Conservation (phyloP, 1,284 basidiomycete species). For the Moniliophthora roreri region DNA sequence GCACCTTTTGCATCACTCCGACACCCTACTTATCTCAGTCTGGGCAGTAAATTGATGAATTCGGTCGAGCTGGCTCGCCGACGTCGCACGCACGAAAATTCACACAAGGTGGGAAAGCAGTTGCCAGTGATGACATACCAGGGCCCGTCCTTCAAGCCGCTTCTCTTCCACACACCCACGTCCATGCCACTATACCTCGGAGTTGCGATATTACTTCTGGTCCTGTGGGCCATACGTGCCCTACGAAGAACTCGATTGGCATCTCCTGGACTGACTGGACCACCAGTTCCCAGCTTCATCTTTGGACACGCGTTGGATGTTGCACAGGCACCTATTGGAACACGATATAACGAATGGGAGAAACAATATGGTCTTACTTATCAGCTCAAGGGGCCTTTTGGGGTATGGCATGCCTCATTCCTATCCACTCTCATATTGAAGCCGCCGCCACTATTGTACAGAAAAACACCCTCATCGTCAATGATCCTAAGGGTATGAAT, state of each 20-base stretch:
- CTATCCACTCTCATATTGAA: not conserved
- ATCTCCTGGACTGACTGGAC: not conserved
- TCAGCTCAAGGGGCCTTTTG: not conserved
- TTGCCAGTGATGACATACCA: too few relatives aligned
- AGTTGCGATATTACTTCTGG: too few relatives aligned
- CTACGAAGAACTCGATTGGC: not conserved
- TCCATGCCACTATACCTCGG: too few relatives aligned
- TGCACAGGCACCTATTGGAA: not conserved
- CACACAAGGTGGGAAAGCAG: too few relatives aligned
- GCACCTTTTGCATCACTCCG: too few relatives aligned
- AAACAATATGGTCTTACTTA: not conserved
- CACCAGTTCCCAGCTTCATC: not conserved
- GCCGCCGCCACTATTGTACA: not conserved
- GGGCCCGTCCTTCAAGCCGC: too few relatives aligned
- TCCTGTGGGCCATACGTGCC: not conserved
- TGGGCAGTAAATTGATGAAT: too few relatives aligned
- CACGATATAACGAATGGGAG: not conserved
- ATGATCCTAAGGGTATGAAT: not conserved
- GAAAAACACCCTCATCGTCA: not conserved
- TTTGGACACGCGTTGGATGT: not conserved
- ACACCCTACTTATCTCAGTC: too few relatives aligned
- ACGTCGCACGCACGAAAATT: too few relatives aligned
- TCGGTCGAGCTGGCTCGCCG: too few relatives aligned
- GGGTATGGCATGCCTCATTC: not conserved
- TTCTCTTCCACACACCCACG: too few relatives aligned